These are phyloP conservation scores for Astrocystis sublimbata DNA, from an alignment of 495 filamentous ascomycete species.

Conservation along the genomic window DNA sequence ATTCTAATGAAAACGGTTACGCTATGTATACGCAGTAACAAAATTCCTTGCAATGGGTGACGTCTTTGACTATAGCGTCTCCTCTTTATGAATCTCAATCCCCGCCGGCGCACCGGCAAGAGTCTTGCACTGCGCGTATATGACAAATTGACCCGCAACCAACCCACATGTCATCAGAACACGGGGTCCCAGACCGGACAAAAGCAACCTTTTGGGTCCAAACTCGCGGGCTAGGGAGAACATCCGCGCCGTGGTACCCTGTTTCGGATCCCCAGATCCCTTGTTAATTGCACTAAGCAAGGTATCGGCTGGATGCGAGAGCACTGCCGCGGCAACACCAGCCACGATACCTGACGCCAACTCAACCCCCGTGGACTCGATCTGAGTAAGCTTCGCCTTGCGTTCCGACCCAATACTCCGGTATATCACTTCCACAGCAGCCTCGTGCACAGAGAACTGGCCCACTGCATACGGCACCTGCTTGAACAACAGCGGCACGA, in stretches of 20 bases:
- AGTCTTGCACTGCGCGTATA: conserved; percentile 41
- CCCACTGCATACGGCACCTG: conserved; percentile 52
- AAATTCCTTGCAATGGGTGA: too few relatives aligned
- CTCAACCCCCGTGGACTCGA: conserved; percentile 69
- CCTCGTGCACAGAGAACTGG: conserved; percentile 40
- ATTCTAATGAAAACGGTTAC: neutral
- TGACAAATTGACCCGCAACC: conserved; percentile 41
- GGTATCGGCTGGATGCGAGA: conserved; percentile 87
- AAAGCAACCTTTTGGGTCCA: conserved; percentile 33
- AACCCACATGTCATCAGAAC: conserved; percentile 40
- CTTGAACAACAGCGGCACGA: conserved; percentile 76
- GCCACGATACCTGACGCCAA: conserved; percentile 80
- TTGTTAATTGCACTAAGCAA: conserved; percentile 94
- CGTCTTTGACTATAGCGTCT: conserved; percentile 12
- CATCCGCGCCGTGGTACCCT: conserved; percentile 35
- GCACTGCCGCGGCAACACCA: conserved; percentile 81
- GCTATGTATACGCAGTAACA: too few relatives aligned
- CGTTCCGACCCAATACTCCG: conserved; percentile 36
- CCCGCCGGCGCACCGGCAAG: conserved; percentile 37
- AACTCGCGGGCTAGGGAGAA: conserved; percentile 40
- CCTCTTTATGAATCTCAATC: conserved; percentile 40
- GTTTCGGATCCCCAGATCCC: conserved; percentile 41
- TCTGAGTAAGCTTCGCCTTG: conserved; percentile 33
- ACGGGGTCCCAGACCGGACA: conserved; percentile 36
- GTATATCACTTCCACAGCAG: conserved; percentile 37